Evolutionary conservation across 768 basidiomycete species (phyloP).

Genomic region (Lyophyllum decastes): DNA sequence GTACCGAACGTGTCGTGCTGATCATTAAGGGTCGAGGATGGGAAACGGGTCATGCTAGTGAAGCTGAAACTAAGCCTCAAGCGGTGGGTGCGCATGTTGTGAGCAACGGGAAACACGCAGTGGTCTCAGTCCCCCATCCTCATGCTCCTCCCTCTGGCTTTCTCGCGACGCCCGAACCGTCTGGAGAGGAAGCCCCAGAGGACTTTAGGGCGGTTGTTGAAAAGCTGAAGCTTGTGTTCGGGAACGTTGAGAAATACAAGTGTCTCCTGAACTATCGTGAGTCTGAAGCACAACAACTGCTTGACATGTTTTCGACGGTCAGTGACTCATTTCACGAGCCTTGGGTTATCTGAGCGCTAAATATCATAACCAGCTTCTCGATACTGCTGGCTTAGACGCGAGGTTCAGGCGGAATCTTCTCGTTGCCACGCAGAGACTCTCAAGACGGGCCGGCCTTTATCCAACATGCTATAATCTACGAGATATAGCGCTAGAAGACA

Average conservation of each 20-base stretch:
- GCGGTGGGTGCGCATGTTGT: too few relatives aligned
- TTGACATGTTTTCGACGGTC: constrained; percentile 10
- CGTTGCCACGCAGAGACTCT: constrained; percentile 14
- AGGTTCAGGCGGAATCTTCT: constrained; percentile 9
- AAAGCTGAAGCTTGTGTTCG: not conserved
- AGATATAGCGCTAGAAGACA: not conserved
- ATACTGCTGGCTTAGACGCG: constrained; percentile 4
- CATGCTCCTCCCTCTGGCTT: too few relatives aligned
- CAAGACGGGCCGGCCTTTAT: constrained; percentile 4
- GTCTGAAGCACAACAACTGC: constrained; percentile 2
- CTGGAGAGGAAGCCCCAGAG: too few relatives aligned
- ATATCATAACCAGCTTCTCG: not conserved
- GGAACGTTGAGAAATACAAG: constrained; percentile 3
- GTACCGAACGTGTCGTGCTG: too few relatives aligned
- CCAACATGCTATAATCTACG: constrained; percentile 13
- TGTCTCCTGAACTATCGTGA: not conserved
- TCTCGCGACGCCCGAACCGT: too few relatives aligned
- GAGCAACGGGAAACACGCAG: too few relatives aligned
- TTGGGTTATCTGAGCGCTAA: not conserved
- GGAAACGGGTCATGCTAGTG: too few relatives aligned
- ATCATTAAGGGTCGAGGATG: too few relatives aligned
- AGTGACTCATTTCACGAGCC: not conserved
- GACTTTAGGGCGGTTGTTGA: not conserved
- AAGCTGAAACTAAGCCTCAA: too few relatives aligned
- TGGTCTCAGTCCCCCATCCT: too few relatives aligned